Conservation (phyloP, 108 stramenopile species). For the Nitzschia putrida region DNA sequence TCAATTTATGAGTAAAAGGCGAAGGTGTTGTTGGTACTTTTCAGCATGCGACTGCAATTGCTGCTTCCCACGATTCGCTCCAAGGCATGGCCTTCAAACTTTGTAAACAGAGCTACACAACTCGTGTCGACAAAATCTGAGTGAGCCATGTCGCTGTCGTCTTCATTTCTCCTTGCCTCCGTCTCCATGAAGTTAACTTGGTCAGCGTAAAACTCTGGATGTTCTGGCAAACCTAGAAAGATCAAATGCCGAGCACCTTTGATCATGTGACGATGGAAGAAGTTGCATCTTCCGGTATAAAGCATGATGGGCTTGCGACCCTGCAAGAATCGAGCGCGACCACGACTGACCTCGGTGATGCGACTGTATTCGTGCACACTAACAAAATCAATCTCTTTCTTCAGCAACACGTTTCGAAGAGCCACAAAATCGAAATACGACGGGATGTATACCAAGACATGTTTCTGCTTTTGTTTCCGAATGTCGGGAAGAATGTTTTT, state of each 20-base stretch:
- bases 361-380: conserved; percentile 91
- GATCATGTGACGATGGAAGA: conserved; percentile 87
- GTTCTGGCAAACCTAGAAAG: conserved; percentile 92
- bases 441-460: conserved; percentile 89
- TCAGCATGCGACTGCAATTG: conserved; percentile 71
- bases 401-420: conserved; percentile 83
- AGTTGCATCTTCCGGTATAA: conserved; percentile 94
- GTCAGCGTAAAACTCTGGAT: conserved; percentile 88
- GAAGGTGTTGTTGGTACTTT: conserved; percentile 69
- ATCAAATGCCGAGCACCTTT: conserved; percentile 88
- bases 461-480: conserved; percentile 71
- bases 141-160: conserved; percentile 24
- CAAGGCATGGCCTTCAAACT: conserved; percentile 87
- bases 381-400: conserved; percentile 68
- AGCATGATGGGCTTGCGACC: conserved; percentile 89
- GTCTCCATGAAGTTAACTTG: conserved; percentile 75
- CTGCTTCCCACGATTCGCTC: conserved; percentile 87
- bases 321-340: conserved; percentile 89
- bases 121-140: conserved; percentile 40
- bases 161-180: conserved; percentile 15
- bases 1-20: conserved; percentile 51
- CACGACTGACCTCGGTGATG: conserved; percentile 79
- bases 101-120: conserved; percentile 81
- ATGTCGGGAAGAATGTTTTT: conserved; percentile 80
- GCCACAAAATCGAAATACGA: conserved; percentile 93